A percentile compares a stretch with the other conserved stretches of the same genome.
Evolutionary conservation across 495 filamentous ascomycete species (phyloP).

Genomic region (Letharia columbiana): DNA sequence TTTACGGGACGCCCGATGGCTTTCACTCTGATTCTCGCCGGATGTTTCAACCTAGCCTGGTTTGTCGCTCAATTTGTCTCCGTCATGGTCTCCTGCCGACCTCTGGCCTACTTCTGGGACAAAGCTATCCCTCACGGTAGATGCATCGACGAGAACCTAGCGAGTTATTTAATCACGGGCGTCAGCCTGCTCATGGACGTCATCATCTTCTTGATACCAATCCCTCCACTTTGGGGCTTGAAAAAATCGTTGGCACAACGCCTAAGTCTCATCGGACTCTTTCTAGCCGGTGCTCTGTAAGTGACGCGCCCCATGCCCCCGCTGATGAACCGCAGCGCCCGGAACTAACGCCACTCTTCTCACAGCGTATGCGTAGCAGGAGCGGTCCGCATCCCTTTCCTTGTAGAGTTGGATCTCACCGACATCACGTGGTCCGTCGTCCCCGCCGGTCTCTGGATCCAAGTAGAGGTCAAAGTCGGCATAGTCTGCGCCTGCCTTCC

Average conservation of each 20-base stretch:
- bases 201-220: constrained; percentile 34
- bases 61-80: constrained; percentile 34
- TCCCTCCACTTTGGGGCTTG: constrained; percentile 37
- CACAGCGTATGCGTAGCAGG: constrained; percentile 19
- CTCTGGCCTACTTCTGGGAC: constrained; percentile 46
- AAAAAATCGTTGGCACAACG: constrained; percentile 32
- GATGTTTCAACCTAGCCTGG: constrained; percentile 33
- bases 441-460: constrained; percentile 18
- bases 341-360: neutral
- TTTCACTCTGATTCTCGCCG: constrained; percentile 29
- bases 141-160: constrained; percentile 42
- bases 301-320: neutral
- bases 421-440: constrained; percentile 19
- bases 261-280: constrained; percentile 23
- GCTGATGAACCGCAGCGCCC: neutral
- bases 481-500: constrained; percentile 40
- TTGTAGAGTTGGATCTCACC: constrained; percentile 4
- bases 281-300: constrained; percentile 24
- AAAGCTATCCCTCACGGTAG: constrained; percentile 35
- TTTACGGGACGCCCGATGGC: constrained; percentile 32
- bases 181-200: constrained; percentile 32
- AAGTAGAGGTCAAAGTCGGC: constrained; percentile 34
- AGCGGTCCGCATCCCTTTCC: constrained; percentile 20
- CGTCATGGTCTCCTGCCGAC: constrained; percentile 44
- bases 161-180: constrained; percentile 21